Evolutionary conservation across 2,329 filamentous ascomycete genomes (phyloP).

Genomic region (Westerdykella ornata): DNA sequence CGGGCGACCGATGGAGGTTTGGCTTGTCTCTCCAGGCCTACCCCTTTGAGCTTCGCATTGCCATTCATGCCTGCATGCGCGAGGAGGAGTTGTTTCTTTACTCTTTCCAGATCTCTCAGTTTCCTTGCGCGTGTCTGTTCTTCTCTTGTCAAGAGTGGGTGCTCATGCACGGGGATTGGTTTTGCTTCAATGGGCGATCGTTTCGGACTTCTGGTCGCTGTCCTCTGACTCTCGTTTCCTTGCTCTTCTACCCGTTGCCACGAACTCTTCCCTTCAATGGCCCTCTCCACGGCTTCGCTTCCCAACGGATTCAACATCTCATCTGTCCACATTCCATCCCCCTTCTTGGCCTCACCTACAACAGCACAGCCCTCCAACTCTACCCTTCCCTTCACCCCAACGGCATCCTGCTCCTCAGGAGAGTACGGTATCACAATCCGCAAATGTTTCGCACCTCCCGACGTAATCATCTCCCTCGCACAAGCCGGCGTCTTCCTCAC

Average conservation of each 20-base stretch:
- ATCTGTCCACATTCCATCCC: constrained; percentile 17
- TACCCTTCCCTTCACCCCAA: background rate
- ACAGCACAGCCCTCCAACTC: background rate
- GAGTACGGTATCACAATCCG: constrained; percentile 22
- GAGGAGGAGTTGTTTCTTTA: constrained; percentile 11
- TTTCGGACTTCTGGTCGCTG: constrained; percentile 11
- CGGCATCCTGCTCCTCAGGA: constrained; percentile 8
- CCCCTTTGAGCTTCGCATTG: constrained; percentile 3
- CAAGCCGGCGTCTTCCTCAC: constrained; percentile 13
- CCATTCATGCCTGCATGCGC: background rate
- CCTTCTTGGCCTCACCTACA: background rate
- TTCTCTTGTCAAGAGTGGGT: constrained; percentile 19
- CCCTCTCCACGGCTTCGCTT: constrained; percentile 14
- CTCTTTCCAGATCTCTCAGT: constrained; percentile 21
- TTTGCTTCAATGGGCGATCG: constrained; percentile 11
- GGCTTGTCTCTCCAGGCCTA: background rate
- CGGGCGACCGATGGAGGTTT: too few species aligned
- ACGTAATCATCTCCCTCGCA: constrained; percentile 24
- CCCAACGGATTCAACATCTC: constrained; percentile 24
- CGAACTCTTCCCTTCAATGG: constrained; percentile 7
- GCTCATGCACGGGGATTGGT: constrained; percentile 15
- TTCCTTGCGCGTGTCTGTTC: constrained; percentile 21
- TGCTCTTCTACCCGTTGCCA: background rate
- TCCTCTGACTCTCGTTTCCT: background rate
- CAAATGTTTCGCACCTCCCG: constrained; percentile 24